Percentiles rank a stretch among this genome's conserved stretches.
Evolutionary conservation across 768 basidiomycete species (phyloP).

Genomic region (Xanthoconium purpureum): DNA sequence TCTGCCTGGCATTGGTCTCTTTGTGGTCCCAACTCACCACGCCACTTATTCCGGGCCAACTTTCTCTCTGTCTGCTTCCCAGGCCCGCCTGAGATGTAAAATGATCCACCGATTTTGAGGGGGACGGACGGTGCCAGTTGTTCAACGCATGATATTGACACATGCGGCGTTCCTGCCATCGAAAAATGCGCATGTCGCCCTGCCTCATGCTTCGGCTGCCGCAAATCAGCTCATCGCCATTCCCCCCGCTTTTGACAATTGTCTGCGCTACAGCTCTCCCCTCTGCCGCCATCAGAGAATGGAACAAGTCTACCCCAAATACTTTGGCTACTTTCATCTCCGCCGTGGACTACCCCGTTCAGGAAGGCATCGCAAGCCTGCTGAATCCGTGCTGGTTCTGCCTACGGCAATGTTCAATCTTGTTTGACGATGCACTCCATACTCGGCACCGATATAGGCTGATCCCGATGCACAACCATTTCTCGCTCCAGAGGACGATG

Average conservation of each 20-base stretch:
- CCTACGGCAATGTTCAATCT: conserved; percentile 20
- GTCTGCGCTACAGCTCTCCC: conserved; percentile 7
- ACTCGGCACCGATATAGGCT: conserved; percentile 21
- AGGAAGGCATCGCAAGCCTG: conserved; percentile 15
- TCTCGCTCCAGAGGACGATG: not conserved
- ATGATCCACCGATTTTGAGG: conserved; percentile 15
- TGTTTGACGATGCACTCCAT: not conserved
- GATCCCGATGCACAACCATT: conserved; percentile 12
- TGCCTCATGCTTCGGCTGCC: conserved; percentile 19
- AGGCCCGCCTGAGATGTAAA: not conserved
- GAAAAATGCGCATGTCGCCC: conserved; percentile 1
- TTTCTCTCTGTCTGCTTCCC: not conserved
- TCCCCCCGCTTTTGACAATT: conserved; percentile 12
- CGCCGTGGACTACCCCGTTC: conserved; percentile 21
- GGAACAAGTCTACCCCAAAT: conserved; percentile 7
- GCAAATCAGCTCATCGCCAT: conserved; percentile 20
- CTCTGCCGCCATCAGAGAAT: conserved; percentile 17
- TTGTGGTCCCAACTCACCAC: not conserved
- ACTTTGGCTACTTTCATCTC: conserved; percentile 30
- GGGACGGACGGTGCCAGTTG: conserved; percentile 8
- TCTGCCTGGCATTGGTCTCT: conserved; percentile 7
- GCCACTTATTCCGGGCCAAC: not conserved
- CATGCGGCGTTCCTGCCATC: conserved; percentile 13
- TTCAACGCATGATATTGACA: conserved; percentile 4
- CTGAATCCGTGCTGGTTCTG: conserved; percentile 26